Evolutionary conservation across 768 basidiomycete species (phyloP).

Genomic region (Auriscalpium vulgare): DNA sequence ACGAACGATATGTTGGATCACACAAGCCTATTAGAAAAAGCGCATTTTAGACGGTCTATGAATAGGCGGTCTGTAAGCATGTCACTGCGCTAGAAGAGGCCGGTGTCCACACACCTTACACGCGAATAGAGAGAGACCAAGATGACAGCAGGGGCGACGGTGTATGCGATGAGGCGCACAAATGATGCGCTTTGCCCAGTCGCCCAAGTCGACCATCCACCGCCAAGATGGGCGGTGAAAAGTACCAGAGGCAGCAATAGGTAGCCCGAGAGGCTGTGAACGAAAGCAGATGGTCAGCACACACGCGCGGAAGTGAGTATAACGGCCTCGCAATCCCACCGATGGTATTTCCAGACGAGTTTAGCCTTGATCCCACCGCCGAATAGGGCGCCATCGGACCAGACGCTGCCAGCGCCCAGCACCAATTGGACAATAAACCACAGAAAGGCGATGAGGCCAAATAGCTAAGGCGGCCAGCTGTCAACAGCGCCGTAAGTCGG

Average conservation of each 20-base stretch:
- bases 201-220: constrained; percentile 61
- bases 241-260: constrained; percentile 53
- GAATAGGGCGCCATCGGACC: constrained; percentile 62
- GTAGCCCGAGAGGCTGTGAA: constrained; percentile 62
- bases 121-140: constrained; percentile 24
- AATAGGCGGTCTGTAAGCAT: neutral
- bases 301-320: neutral
- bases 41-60: constrained; percentile 11
- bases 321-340: constrained; percentile 31
- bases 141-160: constrained; percentile 19
- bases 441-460: constrained; percentile 53
- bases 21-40: neutral
- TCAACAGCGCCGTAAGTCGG: neutral
- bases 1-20: no score
- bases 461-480: constrained; percentile 30
- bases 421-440: constrained; percentile 57
- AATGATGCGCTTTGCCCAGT: constrained; percentile 26
- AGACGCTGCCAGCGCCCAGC: constrained; percentile 70
- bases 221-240: constrained; percentile 60
- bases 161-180: constrained; percentile 19
- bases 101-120: constrained; percentile 6
- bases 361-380: constrained; percentile 70
- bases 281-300: neutral
- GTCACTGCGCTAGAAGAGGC: neutral
- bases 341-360: constrained; percentile 76